These are phyloP conservation scores for Pythium insidiosum DNA, from an alignment of 352 stramenopile genomes.

Conservation along the genomic window DNA sequence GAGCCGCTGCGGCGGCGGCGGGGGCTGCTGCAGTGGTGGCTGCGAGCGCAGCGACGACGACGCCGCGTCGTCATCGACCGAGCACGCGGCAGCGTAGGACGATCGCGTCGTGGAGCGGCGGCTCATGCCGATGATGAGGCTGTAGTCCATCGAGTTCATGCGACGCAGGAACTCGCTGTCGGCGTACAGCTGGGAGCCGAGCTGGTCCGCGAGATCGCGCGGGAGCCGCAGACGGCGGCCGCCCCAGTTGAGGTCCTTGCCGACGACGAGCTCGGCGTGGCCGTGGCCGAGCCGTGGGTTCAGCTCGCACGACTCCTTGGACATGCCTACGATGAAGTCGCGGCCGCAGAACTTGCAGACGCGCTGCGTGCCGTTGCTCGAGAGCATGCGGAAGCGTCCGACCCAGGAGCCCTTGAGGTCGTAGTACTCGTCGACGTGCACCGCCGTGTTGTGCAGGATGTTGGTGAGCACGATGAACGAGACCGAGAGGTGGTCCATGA, in stretches of 20 bases:
- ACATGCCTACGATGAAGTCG: conserved; percentile 84
- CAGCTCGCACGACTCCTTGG: conserved; percentile 59
- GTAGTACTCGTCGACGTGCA: conserved; percentile 86
- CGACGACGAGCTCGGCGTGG: conserved; percentile 71
- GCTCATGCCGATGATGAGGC: conserved; percentile 90
- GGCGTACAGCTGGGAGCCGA: conserved; percentile 79
- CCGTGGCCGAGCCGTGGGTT: conserved; percentile 54
- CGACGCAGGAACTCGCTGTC: conserved; percentile 91
- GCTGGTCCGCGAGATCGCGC: conserved; percentile 54
- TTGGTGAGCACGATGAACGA: conserved; percentile 86
- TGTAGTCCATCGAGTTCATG: conserved; percentile 98
- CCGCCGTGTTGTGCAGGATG: conserved; percentile 78
- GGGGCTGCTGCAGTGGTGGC: no score
- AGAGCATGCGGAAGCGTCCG: conserved; percentile 56
- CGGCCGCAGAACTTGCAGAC: conserved; percentile 85
- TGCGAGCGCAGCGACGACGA: conserved; percentile 8
- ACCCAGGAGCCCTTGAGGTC: conserved; percentile 90
- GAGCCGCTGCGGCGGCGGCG: no score
- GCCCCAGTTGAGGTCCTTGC: conserved; percentile 86
- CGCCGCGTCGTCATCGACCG: conserved; percentile 9
- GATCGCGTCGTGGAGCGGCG: conserved; percentile 15
- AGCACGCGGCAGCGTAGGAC: conserved; percentile 10
- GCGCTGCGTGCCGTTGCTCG: conserved; percentile 55
- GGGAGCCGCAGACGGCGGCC: conserved; percentile 65
- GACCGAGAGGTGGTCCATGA: conserved; percentile 82